These are phyloP conservation scores for Misopates orontium DNA, from an alignment of 257 asterid species.

Conservation along the genomic window DNA sequence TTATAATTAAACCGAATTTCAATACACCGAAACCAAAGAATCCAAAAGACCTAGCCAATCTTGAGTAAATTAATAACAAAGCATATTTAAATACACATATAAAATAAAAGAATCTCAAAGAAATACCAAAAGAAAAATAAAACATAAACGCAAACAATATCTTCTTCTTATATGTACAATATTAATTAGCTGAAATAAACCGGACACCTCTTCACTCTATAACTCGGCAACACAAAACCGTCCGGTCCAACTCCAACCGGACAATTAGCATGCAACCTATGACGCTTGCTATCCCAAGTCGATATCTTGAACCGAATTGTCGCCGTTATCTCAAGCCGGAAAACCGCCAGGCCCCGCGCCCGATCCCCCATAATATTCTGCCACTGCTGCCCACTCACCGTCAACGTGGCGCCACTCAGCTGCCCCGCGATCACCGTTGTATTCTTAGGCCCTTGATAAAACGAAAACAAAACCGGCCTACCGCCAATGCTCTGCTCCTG, in stretches of 20 bases:
- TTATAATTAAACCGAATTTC: too few species aligned
- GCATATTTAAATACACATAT: too few species aligned
- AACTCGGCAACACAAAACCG: conserved; percentile 54
- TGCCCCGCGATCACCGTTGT: conserved; percentile 53
- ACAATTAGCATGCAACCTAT: conserved; percentile 72
- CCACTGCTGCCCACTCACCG: conserved; percentile 47
- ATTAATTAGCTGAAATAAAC: conserved; percentile 59
- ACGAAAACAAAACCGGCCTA: conserved; percentile 41
- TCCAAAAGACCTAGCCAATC: too few species aligned
- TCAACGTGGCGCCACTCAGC: conserved; percentile 53
- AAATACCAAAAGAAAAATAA: too few species aligned
- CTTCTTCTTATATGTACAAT: too few species aligned
- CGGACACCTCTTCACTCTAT: conserved; percentile 61
- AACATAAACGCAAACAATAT: too few species aligned
- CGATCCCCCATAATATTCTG: conserved; percentile 45
- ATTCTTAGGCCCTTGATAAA: conserved; percentile 73
- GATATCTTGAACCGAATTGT: conserved; percentile 69
- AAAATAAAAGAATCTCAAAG: too few species aligned
- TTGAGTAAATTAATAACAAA: too few species aligned
- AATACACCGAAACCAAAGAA: too few species aligned
- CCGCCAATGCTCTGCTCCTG: conserved; percentile 52
- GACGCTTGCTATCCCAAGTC: conserved; percentile 79
- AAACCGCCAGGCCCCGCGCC: conserved; percentile 52
- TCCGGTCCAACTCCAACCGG: conserved; percentile 77
- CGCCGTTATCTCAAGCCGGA: conserved; percentile 57